Conservation (phyloP, 371 early-diverging fungal genomes). For the Mortierella sp. region DNA sequence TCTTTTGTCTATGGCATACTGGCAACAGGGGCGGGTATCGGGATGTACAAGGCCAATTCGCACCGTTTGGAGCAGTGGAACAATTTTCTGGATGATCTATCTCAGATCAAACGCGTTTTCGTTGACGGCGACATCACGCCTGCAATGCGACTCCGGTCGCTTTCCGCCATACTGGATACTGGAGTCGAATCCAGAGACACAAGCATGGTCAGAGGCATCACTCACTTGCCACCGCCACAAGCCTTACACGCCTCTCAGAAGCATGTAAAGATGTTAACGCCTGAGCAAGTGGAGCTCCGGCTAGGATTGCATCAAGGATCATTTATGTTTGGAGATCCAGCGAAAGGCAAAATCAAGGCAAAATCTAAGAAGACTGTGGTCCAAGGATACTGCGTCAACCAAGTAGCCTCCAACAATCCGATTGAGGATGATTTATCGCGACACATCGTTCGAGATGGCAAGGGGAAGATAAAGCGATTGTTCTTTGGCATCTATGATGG, state of each 20-base stretch:
- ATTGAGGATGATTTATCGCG: slow-evolving; percentile 63
- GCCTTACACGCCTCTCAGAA: slow-evolving; percentile 22
- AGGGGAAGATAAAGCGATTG: slow-evolving; percentile 40
- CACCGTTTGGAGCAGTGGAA: slow-evolving; percentile 9
- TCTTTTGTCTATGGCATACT: slow-evolving; percentile 9
- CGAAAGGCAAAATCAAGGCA: slow-evolving; percentile 15
- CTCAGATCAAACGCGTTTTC: slow-evolving; percentile 1
- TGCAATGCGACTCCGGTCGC: too few species aligned
- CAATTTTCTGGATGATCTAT: slow-evolving; percentile 1
- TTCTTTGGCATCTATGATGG: slow-evolving; percentile 75
- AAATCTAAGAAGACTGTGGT: slow-evolving; percentile 22
- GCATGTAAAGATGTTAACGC: slow-evolving; percentile 35
- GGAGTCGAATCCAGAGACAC: too few species aligned
- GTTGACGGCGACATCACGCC: not conserved
- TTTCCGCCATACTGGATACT: too few species aligned
- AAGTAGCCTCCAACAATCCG: slow-evolving; percentile 67
- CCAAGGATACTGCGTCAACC: slow-evolving; percentile 56
- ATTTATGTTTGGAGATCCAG: slow-evolving; percentile 19
- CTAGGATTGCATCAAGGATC: slow-evolving; percentile 37
- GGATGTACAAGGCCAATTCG: slow-evolving; percentile 6
- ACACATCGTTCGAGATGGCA: slow-evolving; percentile 30
- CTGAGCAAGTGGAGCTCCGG: slow-evolving; percentile 41
- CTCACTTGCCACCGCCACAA: too few species aligned
- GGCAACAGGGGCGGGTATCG: not conserved
- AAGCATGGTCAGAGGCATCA: too few species aligned